Evolutionary conservation across 805 yeast genomes (phyloP), one percentile per base, ranked within the genome.

Genomic region (Candida broadrunensis): DNA sequence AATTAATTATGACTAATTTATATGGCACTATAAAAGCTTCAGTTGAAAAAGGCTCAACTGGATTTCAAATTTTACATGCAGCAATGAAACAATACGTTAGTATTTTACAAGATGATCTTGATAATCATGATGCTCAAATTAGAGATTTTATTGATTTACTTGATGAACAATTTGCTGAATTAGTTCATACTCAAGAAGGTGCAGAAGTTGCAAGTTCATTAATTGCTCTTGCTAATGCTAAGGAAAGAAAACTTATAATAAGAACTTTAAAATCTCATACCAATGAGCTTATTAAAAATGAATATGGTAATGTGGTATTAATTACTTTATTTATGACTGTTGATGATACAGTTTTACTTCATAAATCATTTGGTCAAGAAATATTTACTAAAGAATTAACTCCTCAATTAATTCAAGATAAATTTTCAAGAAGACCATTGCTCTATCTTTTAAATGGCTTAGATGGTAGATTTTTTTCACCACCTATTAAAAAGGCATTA

Each of bases 171-270:
- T 75, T 88, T 60, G 96, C 97, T 15, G 97, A 91, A 67, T 75
- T 91, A 60, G 96, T 90, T 24, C 99, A 91, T 61, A 91, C 99
- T 0, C 83, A 83, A 40, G 97, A 90, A 61, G 99, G 99, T 50
- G 71, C 91, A 36, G 95, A 88, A 53, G 97, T 89, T 44, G 97
- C 97, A 1, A 81, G 86, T 53, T 76, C 81, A 23, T 72, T 87
- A 47, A 74, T 91, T 44, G 87, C 96, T 1, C 73, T 75, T 42
- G 91, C 97, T 25, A 85, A 72, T 48, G 97, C 98, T 19, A 91
- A 91, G 68, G 97, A 91, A 67, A 83, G 97, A 72, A 91, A 90
- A 66, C 59, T 61, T 37, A 78, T 91, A 41, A 70, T 90, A 47
- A 86, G 77, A 64, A 60, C 83, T 13, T 75, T 91, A 61, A 86